These are phyloP conservation scores for Eudorina sp. DNA, from an alignment of 139 green algal genomes.

Conservation along the genomic window DNA sequence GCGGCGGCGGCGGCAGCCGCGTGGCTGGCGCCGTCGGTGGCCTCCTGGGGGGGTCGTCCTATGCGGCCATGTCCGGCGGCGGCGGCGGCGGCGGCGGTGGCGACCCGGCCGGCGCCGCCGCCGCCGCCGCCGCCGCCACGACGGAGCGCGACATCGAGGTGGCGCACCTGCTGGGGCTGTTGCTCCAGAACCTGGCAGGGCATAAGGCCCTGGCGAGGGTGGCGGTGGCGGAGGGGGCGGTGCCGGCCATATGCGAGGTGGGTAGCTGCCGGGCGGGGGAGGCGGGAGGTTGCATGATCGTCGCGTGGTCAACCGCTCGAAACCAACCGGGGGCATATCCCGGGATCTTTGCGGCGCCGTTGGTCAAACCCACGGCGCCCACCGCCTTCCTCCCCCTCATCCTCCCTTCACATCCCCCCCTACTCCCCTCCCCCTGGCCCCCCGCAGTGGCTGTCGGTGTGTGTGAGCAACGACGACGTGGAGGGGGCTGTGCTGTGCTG, in stretches of 20 bases:
- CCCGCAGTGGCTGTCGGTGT: slow-evolving; percentile 29
- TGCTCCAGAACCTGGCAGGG: slow-evolving; percentile 7
- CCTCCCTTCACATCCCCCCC: background rate
- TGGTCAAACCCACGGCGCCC: too few species aligned
- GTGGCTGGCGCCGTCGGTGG: background rate
- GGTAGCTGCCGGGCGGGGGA: background rate
- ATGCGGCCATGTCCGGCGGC: background rate
- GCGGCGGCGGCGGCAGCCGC: background rate
- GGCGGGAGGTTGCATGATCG: too few species aligned
- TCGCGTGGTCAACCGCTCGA: too few species aligned
- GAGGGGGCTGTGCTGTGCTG: slow-evolving; percentile 31
- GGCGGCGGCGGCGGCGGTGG: background rate
- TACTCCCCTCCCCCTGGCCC: too few species aligned
- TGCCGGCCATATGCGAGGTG: slow-evolving; percentile 26
- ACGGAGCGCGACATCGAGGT: slow-evolving; percentile 5
- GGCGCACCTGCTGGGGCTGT: slow-evolving; percentile 33
- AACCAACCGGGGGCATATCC: too few species aligned
- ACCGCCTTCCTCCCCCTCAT: background rate
- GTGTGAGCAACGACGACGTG: background rate
- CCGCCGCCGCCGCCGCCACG: background rate
- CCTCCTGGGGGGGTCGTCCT: background rate
- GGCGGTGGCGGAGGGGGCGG: slow-evolving; percentile 12
- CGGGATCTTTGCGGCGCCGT: too few species aligned
- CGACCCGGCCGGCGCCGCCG: background rate
- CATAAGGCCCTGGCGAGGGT: slow-evolving; percentile 15